Base-by-base conservation (phyloP, 2,329 filamentous ascomycete genomes). In the Penicillium sp. region DNA sequence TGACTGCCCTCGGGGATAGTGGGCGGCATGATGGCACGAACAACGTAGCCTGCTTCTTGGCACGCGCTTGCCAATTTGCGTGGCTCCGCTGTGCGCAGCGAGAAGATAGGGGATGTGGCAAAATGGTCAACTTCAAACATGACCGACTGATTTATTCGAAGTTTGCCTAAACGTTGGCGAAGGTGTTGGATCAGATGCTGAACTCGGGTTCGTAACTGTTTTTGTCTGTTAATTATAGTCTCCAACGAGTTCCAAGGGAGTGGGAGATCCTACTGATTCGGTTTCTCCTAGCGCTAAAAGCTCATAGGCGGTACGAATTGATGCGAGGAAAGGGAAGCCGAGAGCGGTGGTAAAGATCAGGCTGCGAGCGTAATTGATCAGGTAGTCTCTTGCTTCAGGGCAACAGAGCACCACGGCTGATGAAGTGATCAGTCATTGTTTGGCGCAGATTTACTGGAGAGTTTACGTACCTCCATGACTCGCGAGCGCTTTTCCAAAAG, bases 311-410 rank as follows among this genome's bases (percentile, higher is more conserved):
- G 83, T 79, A 43, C 80, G 77, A 54, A 90, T 87, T 14, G 82
- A 82, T 0, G 83, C 83, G 1, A 90, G 78, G 1, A 82, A 80
- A 0, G 87, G 84, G 41, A 85, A 85, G 0, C 85, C 82, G 75
- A 90, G 82, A 33, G 88, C 87, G 0, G 89, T 91, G 0, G 89
- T 91, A 71, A 91, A 92, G 55, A 92, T 91, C 43, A 92, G 75
- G 1, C 84, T 87, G n/a, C 89, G 84, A 0, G 89, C 88, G 68
- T 92, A 92, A 69, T 92, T 92, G 73, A 91, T 83, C 53, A 92
- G 78, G 62, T 91, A 91, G 1, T 84, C 75, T 24, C 87, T 79
- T 0, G 86, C 83, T 0, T 82, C 74, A 0, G 81, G 72, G 1
- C 85, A 85, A 69, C 87, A 90, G 0, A 92, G 78, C 1, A 91